Evolutionary conservation across 208 protist genomes (phyloP).

Genomic region (Leishmania gerbilli): DNA sequence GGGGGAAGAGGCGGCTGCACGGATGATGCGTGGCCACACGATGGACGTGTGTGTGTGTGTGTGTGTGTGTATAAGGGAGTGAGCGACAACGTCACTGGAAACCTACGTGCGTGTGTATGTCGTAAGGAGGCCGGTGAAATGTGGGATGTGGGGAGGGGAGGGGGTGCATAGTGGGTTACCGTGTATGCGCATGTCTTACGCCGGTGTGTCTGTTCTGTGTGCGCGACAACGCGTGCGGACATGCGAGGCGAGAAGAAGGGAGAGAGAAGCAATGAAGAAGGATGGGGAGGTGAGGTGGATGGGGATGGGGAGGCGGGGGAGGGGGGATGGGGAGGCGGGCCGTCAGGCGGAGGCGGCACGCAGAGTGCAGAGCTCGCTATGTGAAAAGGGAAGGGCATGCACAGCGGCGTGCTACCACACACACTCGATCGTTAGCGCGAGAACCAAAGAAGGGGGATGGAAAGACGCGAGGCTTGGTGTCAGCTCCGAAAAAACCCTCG

Average conservation of each 20-base stretch:
- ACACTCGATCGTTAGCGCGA: background rate
- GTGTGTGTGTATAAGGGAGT: background rate
- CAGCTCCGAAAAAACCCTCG: background rate
- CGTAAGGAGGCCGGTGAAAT: too few relatives aligned
- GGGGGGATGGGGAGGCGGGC: background rate
- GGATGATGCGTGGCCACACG: background rate
- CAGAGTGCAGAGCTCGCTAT: background rate
- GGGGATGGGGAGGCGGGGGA: too few relatives aligned
- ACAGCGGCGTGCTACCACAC: background rate
- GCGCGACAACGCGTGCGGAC: background rate
- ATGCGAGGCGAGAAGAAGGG: background rate
- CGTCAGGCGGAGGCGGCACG: background rate
- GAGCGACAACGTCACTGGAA: background rate
- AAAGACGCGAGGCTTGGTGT: background rate
- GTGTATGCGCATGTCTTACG: background rate
- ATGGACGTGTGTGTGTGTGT: background rate
- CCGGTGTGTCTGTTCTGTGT: background rate
- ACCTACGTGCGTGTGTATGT: background rate
- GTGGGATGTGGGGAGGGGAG: too few relatives aligned
- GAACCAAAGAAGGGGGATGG: too few relatives aligned
- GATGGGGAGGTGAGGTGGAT: background rate
- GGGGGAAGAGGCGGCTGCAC: background rate
- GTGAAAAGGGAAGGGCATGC: background rate
- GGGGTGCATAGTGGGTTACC: background rate
- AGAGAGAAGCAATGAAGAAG: background rate